Conservation (phyloP, 164 flowering plant species). For the Protea cynaroides region DNA sequence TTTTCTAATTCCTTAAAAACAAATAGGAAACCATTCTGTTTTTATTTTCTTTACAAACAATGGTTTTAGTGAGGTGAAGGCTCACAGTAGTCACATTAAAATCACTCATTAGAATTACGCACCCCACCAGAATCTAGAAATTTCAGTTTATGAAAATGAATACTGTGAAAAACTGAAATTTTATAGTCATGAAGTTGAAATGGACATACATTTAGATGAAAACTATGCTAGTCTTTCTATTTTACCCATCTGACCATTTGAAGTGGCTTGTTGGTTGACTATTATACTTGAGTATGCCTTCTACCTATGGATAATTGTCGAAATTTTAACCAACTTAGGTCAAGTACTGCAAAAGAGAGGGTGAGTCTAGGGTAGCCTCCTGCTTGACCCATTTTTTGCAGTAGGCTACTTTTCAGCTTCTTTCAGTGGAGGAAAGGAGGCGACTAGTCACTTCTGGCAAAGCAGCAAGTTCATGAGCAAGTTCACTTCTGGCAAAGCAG, state of each 20-base stretch:
- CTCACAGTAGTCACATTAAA: not conserved
- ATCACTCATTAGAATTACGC: not conserved
- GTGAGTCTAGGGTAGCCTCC: no score
- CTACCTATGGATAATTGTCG: not conserved
- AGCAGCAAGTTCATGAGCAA: no score
- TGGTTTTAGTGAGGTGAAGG: no score
- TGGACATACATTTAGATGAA: not conserved
- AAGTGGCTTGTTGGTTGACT: not conserved
- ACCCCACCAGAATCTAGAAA: not conserved
- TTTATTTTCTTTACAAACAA: no score
- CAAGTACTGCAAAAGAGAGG: not conserved
- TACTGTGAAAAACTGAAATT: not conserved
- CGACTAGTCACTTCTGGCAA: no score
- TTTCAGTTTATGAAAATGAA: not conserved
- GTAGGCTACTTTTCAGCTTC: no score
- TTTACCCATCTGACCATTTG: not conserved
- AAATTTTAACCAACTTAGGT: not conserved
- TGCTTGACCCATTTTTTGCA: no score
- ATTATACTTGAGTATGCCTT: not conserved
- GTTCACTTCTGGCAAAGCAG: no score
- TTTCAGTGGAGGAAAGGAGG: no score
- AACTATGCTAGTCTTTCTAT: not conserved
- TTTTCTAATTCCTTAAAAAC: no score
- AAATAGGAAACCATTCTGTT: no score
- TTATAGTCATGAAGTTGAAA: not conserved